Base-by-base conservation (phyloP, 108 stramenopile species). In the Nitzschia sp. region DNA sequence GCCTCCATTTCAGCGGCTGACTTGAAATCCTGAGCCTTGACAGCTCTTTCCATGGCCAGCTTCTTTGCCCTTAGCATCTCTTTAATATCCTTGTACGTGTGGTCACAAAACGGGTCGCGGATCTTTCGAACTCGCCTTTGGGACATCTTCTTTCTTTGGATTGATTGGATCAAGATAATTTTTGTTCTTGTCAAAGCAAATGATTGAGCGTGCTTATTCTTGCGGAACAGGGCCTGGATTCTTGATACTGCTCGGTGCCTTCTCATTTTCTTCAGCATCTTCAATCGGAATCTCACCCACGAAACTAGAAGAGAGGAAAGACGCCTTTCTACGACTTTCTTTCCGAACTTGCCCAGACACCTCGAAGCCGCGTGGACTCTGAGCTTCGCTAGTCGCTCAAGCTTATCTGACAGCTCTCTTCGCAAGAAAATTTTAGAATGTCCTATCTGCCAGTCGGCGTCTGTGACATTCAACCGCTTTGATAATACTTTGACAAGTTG, bases 381-480 rank as follows among this genome's bases (percentile, higher is more conserved):
- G 52, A 95, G 73, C 45, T 78, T 78, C n/a, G 89, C 87, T 59
- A 95, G 84, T 30, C 78, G 55, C 45, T 92, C 91, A 16, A 95
- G 76, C 71, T 95, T 95, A 46, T 79, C 80, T 0, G 94, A 87
- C 13, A 95, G 85, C 55, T 91, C 87, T 36, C 82, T 68, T n/a
- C 86, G 85, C 3, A 94, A 62, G 66, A 96, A 93, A 16, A 96
- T 92, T 79, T 92, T 92, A 15, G 90, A 72, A 63, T 96, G 92
- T 9, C 95, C 95, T 35, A 96, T 90, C 62, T 96, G 95, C 94
- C 94, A 95, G 38, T 95, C 94, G 1, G 83, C 89, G 38, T 91
- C 91, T 13, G 88, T 91, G 22, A 95, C 79, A 56, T 75, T 79
- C 21, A 91, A 55, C 25, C 87, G 81, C 71, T 89, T 82, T 11